Base-by-base conservation (phyloP, 2,329 filamentous ascomycete species). In the Seiridium unicorne region DNA sequence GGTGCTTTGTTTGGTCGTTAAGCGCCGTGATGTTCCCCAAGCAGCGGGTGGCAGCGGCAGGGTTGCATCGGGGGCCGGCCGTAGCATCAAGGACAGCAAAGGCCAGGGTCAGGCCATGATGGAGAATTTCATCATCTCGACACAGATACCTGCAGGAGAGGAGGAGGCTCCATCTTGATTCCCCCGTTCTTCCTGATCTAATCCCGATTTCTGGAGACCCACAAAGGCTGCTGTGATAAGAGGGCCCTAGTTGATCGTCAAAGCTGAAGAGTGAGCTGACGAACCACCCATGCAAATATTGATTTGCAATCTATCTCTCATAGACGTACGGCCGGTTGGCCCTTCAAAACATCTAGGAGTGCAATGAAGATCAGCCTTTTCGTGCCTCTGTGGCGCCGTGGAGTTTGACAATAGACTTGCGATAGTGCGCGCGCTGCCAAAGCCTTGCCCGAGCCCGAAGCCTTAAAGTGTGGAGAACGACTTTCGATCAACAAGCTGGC, bases 1-100 rank as follows among this genome's bases (percentile, higher is more conserved):
- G 66, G 92, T 97, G 51, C 80, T 99, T 34, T 98, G 93, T 74
- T 82, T 99, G 61, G 90, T 99, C 7, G 89, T 99, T 69, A 89
- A 87, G 74, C 91, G 89, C 72, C 88, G 89, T 62, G 89, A 88
- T 64, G 82, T 80, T 53, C 79, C 75, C 65, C 82, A 77, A 65
- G 72, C 74, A 51, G 74, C 69, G 60, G 74, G 70, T 57, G 63
- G 71, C 59, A 70, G 70, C 60, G 69, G 65, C 55, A 67, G 60
- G 57, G 57, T 66, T 54, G 68, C 64, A 49, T 69, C 61, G 44
- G 64, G 72, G 55, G 70, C 69, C 56, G 69, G 73, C 56, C 69
- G 72, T 44, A 60, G 61, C 49, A 53, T n/a, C 49, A 38, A 53
- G 42, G 74, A 65, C 65, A 66, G 55, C 65, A 68, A 69, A 63